Conservation (phyloP, 2,329 filamentous ascomycete species). For the Colletotrichum sp. region DNA sequence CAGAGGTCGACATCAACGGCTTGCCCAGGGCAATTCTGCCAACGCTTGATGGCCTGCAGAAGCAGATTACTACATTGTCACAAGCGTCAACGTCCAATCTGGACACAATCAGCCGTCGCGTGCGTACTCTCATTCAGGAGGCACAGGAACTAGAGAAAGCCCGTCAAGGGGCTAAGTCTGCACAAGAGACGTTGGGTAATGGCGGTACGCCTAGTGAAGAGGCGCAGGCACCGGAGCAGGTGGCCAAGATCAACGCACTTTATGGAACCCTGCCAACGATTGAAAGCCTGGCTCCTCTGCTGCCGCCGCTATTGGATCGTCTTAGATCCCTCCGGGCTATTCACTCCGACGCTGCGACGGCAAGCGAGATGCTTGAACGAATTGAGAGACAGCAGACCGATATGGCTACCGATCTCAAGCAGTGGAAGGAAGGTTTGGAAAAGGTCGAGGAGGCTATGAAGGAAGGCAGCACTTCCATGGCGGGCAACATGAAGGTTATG, state of each 20-base stretch:
- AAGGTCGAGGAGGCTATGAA: constrained; percentile 79
- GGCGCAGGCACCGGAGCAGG: constrained; percentile 69
- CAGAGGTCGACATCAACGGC: constrained; percentile 63
- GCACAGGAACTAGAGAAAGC: constrained; percentile 74
- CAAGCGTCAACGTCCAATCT: constrained; percentile 75
- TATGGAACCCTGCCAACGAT: constrained; percentile 90
- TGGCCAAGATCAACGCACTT: constrained; percentile 87
- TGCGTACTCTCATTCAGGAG: constrained; percentile 74
- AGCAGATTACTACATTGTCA: constrained; percentile 78
- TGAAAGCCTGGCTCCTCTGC: constrained; percentile 81
- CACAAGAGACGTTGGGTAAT: constrained; percentile 63
- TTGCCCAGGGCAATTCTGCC: constrained; percentile 76
- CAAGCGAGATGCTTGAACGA: constrained; percentile 76
- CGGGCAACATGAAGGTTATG: constrained; percentile 82
- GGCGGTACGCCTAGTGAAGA: constrained; percentile 45
- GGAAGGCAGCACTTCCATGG: constrained; percentile 72
- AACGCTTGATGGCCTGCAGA: constrained; percentile 79
- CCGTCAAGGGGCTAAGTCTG: constrained; percentile 64
- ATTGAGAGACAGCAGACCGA: constrained; percentile 82
- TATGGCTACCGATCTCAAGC: constrained; percentile 81
- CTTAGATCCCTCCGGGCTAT: constrained; percentile 83
- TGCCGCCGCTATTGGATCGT: constrained; percentile 85
- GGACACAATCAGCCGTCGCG: constrained; percentile 72
- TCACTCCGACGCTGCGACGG: constrained; percentile 85
- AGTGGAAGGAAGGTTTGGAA: constrained; percentile 82